Evolutionary conservation across 495 filamentous ascomycete genomes (phyloP).

Genomic region (Alectoria sarmentosa): DNA sequence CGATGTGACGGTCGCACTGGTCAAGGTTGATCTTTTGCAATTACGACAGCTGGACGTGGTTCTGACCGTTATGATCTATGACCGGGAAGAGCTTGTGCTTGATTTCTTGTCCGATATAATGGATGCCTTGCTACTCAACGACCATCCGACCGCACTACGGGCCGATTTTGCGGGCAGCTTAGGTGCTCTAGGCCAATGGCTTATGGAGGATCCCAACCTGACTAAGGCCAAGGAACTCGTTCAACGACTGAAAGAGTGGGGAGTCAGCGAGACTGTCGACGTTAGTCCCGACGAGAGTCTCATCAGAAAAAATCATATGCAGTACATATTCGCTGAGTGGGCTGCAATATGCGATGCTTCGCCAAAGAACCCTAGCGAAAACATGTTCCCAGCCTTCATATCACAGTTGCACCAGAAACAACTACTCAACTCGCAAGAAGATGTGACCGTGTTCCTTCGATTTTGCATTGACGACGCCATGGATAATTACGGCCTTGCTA

Average conservation of each 20-base stretch:
- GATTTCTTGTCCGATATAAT: constrained; percentile 70
- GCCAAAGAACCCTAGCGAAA: constrained; percentile 53
- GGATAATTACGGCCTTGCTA: constrained; percentile 62
- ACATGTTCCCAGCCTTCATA: constrained; percentile 68
- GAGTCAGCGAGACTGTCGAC: constrained; percentile 46
- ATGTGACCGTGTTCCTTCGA: constrained; percentile 70
- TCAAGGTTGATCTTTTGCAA: constrained; percentile 68
- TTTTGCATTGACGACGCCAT: constrained; percentile 75
- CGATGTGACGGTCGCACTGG: constrained; percentile 65
- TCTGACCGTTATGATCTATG: constrained; percentile 60
- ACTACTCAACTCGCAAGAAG: constrained; percentile 63
- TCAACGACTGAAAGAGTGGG: constrained; percentile 59
- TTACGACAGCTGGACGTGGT: constrained; percentile 72
- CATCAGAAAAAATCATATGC: constrained; percentile 68
- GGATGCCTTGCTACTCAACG: constrained; percentile 67
- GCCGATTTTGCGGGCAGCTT: constrained; percentile 80
- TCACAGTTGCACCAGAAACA: constrained; percentile 70
- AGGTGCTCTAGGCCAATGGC: constrained; percentile 76
- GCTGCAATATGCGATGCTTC: constrained; percentile 70
- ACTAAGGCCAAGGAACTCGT: constrained; percentile 60
- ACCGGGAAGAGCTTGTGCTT: constrained; percentile 60
- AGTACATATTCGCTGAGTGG: constrained; percentile 96
- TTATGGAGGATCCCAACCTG: constrained; percentile 62
- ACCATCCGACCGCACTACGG: constrained; percentile 66
- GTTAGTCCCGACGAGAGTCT: constrained; percentile 43